Evolutionary conservation across 1,284 basidiomycete genomes (phyloP).

Genomic region (Ceratorhiza oryzae-sativae): DNA sequence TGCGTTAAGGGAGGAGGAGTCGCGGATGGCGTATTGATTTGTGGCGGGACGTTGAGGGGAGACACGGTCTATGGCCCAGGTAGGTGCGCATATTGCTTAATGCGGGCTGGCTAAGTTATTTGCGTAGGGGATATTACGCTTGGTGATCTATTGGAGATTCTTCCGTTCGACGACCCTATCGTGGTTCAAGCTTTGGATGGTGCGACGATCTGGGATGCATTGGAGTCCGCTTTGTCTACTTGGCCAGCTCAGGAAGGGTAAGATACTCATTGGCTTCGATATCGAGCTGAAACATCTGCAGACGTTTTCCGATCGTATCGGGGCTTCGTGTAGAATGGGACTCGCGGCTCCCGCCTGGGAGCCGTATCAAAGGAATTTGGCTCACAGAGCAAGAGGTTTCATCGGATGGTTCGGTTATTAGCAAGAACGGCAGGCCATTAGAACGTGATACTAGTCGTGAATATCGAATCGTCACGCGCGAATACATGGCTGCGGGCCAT

Average conservation of each 20-base stretch:
- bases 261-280: constrained; percentile 44
- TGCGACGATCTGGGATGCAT: constrained; percentile 77
- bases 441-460: constrained; percentile 62
- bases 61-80: constrained; percentile 87
- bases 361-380: constrained; percentile 76
- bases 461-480: constrained; percentile 54
- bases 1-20: constrained; percentile 66
- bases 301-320: constrained; percentile 87
- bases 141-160: constrained; percentile 84
- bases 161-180: constrained; percentile 88
- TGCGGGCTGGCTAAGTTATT: not conserved
- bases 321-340: constrained; percentile 92
- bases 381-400: constrained; percentile 59
- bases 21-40: constrained; percentile 80
- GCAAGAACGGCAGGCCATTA: constrained; percentile 46
- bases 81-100: constrained; percentile 46
- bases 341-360: constrained; percentile 71
- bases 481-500: constrained; percentile 50
- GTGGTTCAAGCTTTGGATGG: constrained; percentile 87
- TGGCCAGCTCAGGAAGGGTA: constrained; percentile 94
- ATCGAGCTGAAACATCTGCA: constrained; percentile 48
- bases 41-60: constrained; percentile 86
- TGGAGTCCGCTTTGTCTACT: constrained; percentile 77
- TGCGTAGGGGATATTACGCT: constrained; percentile 73
- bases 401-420: constrained; percentile 49